Evolutionary conservation across 768 basidiomycete species (phyloP).

Genomic region (Mycena crocata): DNA sequence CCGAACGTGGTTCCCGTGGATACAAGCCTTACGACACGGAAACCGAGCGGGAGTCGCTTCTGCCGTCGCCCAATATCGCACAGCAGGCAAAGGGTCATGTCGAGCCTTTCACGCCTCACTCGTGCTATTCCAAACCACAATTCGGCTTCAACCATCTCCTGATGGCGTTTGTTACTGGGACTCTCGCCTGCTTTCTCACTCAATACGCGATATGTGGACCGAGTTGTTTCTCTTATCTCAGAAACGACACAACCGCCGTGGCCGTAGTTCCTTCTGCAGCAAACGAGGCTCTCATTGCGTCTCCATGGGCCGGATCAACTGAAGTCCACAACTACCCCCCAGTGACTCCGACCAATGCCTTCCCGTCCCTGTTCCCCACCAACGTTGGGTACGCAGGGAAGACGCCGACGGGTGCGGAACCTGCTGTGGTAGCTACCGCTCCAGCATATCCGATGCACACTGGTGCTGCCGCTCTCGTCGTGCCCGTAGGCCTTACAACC

Average conservation of each 20-base stretch:
- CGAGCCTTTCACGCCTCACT: constrained; percentile 20
- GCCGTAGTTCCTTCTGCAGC: constrained; percentile 25
- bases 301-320: constrained; percentile 80
- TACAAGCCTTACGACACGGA: constrained; percentile 27
- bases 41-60: constrained; percentile 51
- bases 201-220: constrained; percentile 62
- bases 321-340: constrained; percentile 79
- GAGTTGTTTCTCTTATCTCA: constrained; percentile 48
- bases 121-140: constrained; percentile 37
- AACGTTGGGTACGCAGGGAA: constrained; percentile 81
- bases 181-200: constrained; percentile 59
- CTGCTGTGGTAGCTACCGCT: constrained; percentile 77
- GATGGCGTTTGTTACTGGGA: constrained; percentile 66
- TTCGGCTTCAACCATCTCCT: constrained; percentile 54
- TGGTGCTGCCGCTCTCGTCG: constrained; percentile 72
- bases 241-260: background rate
- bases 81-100: constrained; percentile 10
- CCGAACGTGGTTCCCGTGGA: constrained; percentile 24
- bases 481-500: constrained; percentile 52
- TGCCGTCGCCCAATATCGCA: constrained; percentile 39
- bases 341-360: constrained; percentile 75
- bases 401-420: constrained; percentile 85
- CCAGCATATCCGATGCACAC: constrained; percentile 85
- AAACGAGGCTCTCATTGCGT: constrained; percentile 55
- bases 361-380: constrained; percentile 81